Percentiles rank a stretch among this genome's conserved stretches.
Conservation (phyloP, 2,329 filamentous ascomycete species). For the Metarhizium robertsii region DNA sequence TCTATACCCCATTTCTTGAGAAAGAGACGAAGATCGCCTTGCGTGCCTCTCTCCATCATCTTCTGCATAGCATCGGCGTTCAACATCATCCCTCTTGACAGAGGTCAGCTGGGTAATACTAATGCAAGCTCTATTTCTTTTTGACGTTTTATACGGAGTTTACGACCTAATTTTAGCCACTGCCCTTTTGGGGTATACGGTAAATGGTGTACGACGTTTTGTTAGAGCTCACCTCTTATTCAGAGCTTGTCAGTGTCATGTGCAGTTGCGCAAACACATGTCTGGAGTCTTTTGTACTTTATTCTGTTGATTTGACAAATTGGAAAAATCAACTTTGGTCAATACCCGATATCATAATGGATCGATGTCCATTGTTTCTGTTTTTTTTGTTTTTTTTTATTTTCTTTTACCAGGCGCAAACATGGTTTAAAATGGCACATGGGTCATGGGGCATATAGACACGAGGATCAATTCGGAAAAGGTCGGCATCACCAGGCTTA, state of each 20-base stretch:
- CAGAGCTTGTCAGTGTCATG: not conserved
- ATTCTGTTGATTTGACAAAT: not conserved
- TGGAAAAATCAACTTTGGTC: not conserved
- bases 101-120: not conserved
- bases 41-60: not conserved
- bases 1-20: not conserved
- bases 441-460: not conserved
- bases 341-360: not conserved
- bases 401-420: not conserved
- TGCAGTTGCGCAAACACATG: not conserved
- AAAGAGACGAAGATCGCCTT: not conserved
- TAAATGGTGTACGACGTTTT: not conserved
- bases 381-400: not conserved
- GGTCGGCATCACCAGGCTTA: not conserved
- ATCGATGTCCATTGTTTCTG: not conserved
- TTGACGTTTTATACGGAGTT: not conserved
- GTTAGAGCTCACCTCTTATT: not conserved
- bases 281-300: not conserved
- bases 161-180: not conserved
- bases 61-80: constrained; percentile 6
- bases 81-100: not conserved
- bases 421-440: not conserved
- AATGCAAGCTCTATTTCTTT: not conserved
- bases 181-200: not conserved
- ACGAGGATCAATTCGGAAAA: not conserved